Conservation (phyloP, 164 flowering plant species). For the Sedum album region DNA sequence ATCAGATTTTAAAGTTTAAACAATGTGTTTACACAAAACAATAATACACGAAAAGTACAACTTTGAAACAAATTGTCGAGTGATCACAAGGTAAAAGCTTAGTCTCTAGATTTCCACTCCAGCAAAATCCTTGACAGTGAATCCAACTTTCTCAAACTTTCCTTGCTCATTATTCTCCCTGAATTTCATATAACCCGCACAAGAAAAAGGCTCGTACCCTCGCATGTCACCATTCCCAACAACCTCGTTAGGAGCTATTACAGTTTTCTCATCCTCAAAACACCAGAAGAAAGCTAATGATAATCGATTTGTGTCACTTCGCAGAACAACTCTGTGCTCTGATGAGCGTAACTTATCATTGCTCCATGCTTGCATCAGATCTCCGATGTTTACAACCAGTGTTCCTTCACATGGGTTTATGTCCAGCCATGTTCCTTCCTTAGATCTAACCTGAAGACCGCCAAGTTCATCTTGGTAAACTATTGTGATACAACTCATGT, state of each 20-base stretch:
- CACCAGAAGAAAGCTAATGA: slow-evolving; percentile 90
- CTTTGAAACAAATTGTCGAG: too few relatives aligned
- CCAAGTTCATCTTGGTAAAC: slow-evolving; percentile 72
- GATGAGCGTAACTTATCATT: slow-evolving; percentile 74
- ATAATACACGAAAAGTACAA: too few relatives aligned
- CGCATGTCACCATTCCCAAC: slow-evolving; percentile 53
- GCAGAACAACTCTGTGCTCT: slow-evolving; percentile 68
- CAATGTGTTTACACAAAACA: too few relatives aligned
- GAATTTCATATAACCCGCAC: slow-evolving; percentile 60
- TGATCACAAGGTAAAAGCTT: too few relatives aligned
- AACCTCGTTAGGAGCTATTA: slow-evolving; percentile 62
- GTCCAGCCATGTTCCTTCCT: slow-evolving; percentile 71
- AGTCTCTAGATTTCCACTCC: slow-evolving; percentile 14
- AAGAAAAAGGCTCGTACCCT: slow-evolving; percentile 52
- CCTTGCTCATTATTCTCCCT: slow-evolving; percentile 62
- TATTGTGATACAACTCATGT: slow-evolving; percentile 86
- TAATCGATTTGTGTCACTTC: slow-evolving; percentile 28
- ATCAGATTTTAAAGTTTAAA: too few relatives aligned
- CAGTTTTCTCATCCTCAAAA: slow-evolving; percentile 78
- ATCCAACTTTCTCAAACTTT: slow-evolving; percentile 75
- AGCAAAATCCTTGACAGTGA: slow-evolving; percentile 71
- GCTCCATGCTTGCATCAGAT: slow-evolving; percentile 90
- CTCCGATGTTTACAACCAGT: slow-evolving; percentile 79
- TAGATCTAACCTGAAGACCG: slow-evolving; percentile 79
- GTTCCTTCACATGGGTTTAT: slow-evolving; percentile 53